Base-by-base conservation (phyloP, 2,329 filamentous ascomycete species). In the Neocatenulostroma microsporum region DNA sequence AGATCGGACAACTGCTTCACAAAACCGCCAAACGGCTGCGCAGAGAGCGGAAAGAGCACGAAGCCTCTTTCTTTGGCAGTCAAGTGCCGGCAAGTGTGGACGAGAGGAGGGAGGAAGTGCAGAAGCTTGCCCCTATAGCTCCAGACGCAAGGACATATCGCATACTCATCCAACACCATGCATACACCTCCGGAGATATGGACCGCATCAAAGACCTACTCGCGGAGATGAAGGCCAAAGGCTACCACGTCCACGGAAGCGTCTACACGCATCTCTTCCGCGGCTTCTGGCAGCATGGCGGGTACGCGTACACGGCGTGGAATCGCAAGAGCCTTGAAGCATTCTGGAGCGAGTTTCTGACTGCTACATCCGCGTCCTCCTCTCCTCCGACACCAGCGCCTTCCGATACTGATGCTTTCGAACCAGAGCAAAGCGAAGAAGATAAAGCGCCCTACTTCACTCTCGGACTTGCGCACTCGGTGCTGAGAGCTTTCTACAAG, bases 201-300 rank as follows among this genome's bases (percentile, higher is more conserved):
- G 66, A 76, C 26, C 77, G 77, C 44, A 77, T 93, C 10, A 74
- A 76, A 9, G 72, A 76, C 32, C 74, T 86, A 29, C 65, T 98
- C 15, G 73, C 77, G 30, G 89, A 96, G 57, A 94, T 95, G 76
- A 74, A 38, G 63, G 19, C 66, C 24, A 78, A 79, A 47, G 64
- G 71, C 3, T 68, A 94, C 3, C 74, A 78, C 0, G 64, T 89
- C n/a, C 78, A 89, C 42, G 82, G 82, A 5, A 74, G 81, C 39
- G 74, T 94, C 17, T 95, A 89, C 53, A 68, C 91, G 24, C 72
- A 82, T 6, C 67, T 96, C 3, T 84, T 96, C 62, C 81, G 85
- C 50, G 87, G 84, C 0, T 98, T 96, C 55, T 70, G 73, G 21
- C 60, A 66, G 2, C 80, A 94, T 53, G 89, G 88, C 9, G 78